Base-by-base conservation (phyloP, 225 moss, liverwort and hornwort genomes). In the Neckera pumila region DNA sequence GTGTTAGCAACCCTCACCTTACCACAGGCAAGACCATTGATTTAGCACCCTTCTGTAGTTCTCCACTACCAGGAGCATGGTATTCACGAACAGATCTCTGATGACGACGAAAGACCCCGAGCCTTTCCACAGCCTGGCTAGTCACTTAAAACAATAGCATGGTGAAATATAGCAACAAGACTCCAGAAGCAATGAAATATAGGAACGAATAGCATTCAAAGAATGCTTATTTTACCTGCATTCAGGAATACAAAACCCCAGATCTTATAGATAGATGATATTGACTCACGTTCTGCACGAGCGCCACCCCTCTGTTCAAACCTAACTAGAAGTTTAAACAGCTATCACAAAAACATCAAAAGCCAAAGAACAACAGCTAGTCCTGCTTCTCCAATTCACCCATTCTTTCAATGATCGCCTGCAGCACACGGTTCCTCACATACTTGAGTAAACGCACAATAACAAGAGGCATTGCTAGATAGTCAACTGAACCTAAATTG, bases 391-490 rank as follows among this genome's bases (percentile, higher is more conserved):
- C 98, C 95, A 98, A 64, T 89, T 98, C 98, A 21, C 94, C 95
- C 98, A 98, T 98, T 88, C 98, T 93, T 88, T 98, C 98, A 86
- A 98, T 98, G 64, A 98, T 98, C 51, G 98, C 98, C 98, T 97
- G 97, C 95, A 95, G 73, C 87, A 75, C 70, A 76, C 38, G 23
- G 28, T 67, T 47, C n/a, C 62, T 38, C 83, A 27, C n/a, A n/a
- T n/a, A n/a, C 43, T 60, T 89, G 8, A 90, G 84, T 27, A 34
- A 36, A 86, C 4, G 27, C 86, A 70, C n/a, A 53, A 81, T 30
- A 78, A 73, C 51, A 71, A 71, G n/a, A n/a, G n/a, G 23, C 10
- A 65, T 30, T 66, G 49, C 38, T 79, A 53, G 21, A 72, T 10
- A 45, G 34, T 86, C 71, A 13, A 71, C 47, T 26, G 47, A 33